A percentile compares a stretch with the other conserved stretches of the same genome.
Conservation (phyloP, 2,329 filamentous ascomycete species). For the Trichoderma citrinoviride region DNA sequence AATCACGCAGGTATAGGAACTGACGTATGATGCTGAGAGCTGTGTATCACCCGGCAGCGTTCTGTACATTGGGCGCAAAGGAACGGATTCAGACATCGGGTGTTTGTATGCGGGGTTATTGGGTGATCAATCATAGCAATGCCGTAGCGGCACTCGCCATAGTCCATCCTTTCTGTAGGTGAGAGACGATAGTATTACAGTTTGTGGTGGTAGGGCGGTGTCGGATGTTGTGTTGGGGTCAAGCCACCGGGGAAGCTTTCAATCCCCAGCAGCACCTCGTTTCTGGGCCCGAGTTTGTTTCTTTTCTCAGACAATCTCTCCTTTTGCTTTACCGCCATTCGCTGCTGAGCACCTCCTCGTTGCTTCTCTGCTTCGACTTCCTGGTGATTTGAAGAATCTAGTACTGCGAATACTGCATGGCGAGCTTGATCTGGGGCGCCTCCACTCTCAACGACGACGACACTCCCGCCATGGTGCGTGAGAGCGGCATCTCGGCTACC, state of each 20-base stretch:
- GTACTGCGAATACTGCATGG: not conserved
- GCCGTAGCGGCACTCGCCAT: not conserved
- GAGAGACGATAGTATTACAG: not conserved
- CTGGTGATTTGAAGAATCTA: not conserved
- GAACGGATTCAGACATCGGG: not conserved
- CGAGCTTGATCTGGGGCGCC: slow-evolving; percentile 9
- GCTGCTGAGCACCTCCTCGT: not conserved
- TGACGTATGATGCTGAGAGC: too few relatives aligned
- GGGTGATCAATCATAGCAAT: not conserved
- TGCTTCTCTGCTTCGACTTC: not conserved
- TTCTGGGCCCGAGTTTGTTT: not conserved
- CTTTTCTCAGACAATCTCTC: not conserved
- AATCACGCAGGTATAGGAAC: too few relatives aligned
- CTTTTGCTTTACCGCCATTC: not conserved
- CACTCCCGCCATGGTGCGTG: slow-evolving; percentile 32
- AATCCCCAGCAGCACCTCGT: not conserved
- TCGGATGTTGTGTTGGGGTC: slow-evolving; percentile 5
- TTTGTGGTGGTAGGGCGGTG: slow-evolving; percentile 11
- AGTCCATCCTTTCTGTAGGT: not conserved
- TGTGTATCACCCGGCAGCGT: too few relatives aligned
- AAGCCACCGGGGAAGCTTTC: slow-evolving; percentile 5
- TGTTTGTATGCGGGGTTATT: slow-evolving; percentile 8
- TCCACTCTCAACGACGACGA: slow-evolving; percentile 5
- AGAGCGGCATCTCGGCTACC: slow-evolving; percentile 42
- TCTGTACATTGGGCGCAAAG: not conserved